Conservation (phyloP, 352 stramenopile species). For the Phytophthora sp. region DNA sequence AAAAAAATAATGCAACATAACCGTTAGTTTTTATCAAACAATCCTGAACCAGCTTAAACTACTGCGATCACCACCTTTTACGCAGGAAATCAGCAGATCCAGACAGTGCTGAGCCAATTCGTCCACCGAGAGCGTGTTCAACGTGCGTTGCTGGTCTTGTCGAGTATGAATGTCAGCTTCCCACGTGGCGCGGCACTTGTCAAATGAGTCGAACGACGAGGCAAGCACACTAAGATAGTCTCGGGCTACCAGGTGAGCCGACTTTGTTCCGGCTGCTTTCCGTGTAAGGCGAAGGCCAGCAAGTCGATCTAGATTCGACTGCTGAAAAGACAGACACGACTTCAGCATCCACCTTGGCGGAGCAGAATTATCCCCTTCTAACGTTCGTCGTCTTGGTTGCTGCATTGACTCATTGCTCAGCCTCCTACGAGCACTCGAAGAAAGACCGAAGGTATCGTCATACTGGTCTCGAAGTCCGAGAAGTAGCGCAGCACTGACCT, state of each 20-base stretch:
- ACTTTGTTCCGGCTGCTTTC: slow-evolving; percentile 42
- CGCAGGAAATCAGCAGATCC: slow-evolving; percentile 54
- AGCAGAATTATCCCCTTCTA: slow-evolving; percentile 19
- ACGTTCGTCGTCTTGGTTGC: not conserved
- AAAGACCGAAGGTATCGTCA: slow-evolving; percentile 70
- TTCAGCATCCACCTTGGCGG: slow-evolving; percentile 76
- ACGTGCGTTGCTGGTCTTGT: slow-evolving; percentile 25
- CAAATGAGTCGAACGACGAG: slow-evolving; percentile 46
- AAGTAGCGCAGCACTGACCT: slow-evolving; percentile 64
- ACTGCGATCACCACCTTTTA: slow-evolving; percentile 52
- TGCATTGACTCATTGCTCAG: slow-evolving; percentile 15
- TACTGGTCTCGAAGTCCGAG: slow-evolving; percentile 60
- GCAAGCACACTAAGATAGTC: slow-evolving; percentile 50
- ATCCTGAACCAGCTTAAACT: not conserved
- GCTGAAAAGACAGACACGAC: slow-evolving; percentile 53
- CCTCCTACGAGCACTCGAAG: slow-evolving; percentile 37
- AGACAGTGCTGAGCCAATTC: slow-evolving; percentile 59
- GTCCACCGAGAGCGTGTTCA: slow-evolving; percentile 44
- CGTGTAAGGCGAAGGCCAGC: slow-evolving; percentile 44
- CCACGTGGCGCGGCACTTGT: slow-evolving; percentile 58
- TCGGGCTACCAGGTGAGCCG: slow-evolving; percentile 54
- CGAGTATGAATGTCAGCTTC: slow-evolving; percentile 40
- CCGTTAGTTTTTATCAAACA: too few relatives aligned
- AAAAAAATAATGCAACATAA: not conserved
- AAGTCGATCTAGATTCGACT: slow-evolving; percentile 59